These are phyloP conservation scores for Colletotrichum spinosum DNA, from an alignment of 2,329 filamentous ascomycete genomes.

Conservation along the genomic window DNA sequence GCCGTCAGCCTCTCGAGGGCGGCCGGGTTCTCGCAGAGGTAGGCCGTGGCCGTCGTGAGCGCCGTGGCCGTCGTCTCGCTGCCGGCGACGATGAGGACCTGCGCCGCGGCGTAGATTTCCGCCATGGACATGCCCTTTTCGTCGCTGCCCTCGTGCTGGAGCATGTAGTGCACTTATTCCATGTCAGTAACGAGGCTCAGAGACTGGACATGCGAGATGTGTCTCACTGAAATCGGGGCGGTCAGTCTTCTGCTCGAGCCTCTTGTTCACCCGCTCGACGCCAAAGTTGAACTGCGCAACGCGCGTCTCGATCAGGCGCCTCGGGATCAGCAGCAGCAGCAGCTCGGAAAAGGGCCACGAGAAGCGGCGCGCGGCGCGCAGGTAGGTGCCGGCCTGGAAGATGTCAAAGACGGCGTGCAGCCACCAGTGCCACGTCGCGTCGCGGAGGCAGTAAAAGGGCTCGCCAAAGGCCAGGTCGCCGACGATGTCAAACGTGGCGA, in stretches of 20 bases:
- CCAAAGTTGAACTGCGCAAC: slow-evolving; percentile 33
- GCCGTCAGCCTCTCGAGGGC: slow-evolving; percentile 45
- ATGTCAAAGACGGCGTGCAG: slow-evolving; percentile 42
- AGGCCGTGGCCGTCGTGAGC: slow-evolving; percentile 43
- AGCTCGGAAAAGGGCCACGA: slow-evolving; percentile 25
- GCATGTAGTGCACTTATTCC: slow-evolving; percentile 21
- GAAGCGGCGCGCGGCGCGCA: slow-evolving; percentile 31
- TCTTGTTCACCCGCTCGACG: slow-evolving; percentile 23
- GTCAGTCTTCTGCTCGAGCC: slow-evolving; percentile 24
- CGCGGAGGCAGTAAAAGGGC: slow-evolving; percentile 43
- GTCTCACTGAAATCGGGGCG: slow-evolving; percentile 28
- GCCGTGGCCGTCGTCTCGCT: slow-evolving; percentile 50
- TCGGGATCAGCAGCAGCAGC: slow-evolving; percentile 26
- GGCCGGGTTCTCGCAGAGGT: slow-evolving; percentile 46
- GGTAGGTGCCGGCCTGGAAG: slow-evolving; percentile 32
- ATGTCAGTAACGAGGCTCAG: neutral
- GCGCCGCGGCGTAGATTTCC: slow-evolving; percentile 30
- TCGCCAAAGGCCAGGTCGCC: slow-evolving; percentile 46
- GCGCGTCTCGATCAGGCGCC: slow-evolving; percentile 30
- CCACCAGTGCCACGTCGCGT: slow-evolving; percentile 43
- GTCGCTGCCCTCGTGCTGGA: slow-evolving; percentile 20
- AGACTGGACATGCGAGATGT: no score
- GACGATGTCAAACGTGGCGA: slow-evolving; percentile 46
- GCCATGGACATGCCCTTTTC: slow-evolving; percentile 28
- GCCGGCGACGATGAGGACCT: slow-evolving; percentile 46